Conservation (phyloP, 2,329 filamentous ascomycete species). For the Colletotrichum viniferum region DNA sequence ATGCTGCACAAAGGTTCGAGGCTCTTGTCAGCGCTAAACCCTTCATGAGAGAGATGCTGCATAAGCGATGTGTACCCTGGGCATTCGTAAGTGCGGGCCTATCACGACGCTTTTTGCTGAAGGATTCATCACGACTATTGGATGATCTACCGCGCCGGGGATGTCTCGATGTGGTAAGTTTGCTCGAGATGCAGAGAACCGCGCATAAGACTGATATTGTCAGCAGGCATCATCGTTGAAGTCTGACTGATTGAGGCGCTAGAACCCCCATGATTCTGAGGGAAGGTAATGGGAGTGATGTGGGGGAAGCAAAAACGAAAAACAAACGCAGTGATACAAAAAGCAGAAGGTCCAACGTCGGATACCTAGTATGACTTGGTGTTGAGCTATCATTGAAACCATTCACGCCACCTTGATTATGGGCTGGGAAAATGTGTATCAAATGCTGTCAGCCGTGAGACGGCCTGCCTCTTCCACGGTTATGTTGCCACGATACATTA, state of each 20-base stretch:
- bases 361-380: not conserved
- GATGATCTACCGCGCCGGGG: not conserved
- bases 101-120: not conserved
- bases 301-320: not conserved
- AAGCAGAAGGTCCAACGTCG: not conserved
- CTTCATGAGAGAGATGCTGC: not conserved
- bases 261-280: not conserved
- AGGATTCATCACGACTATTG: not conserved
- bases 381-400: not conserved
- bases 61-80: not conserved
- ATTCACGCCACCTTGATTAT: not conserved
- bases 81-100: not conserved
- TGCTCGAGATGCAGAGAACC: not conserved
- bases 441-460: not conserved
- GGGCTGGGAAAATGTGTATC: not conserved
- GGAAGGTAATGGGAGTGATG: not conserved
- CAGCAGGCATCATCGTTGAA: not conserved
- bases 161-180: not conserved
- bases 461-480: not conserved
- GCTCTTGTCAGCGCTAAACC: not conserved
- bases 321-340: not conserved
- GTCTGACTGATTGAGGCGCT: not conserved
- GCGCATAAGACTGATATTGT: not conserved
- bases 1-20: not conserved
- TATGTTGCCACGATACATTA: not conserved